Conservation (phyloP, 164 flowering plant species). For the Berberis vulgaris region DNA sequence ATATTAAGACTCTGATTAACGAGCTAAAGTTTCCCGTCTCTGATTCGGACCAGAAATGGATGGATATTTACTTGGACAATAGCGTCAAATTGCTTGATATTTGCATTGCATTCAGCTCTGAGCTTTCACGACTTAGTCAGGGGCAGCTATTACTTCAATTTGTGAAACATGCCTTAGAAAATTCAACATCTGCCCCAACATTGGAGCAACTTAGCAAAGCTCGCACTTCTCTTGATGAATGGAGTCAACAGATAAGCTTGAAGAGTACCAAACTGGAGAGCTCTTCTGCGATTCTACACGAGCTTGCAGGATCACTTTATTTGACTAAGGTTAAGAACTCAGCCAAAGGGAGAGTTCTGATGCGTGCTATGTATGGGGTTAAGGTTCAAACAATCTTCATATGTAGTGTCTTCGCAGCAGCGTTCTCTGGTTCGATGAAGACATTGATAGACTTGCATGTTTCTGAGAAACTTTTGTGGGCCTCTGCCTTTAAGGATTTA, state of each 20-base stretch:
- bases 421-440: constrained; percentile 51
- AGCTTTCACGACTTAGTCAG: constrained; percentile 65
- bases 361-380: constrained; percentile 89
- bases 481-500: constrained; percentile 40
- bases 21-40: constrained; percentile 70
- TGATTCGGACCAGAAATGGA: constrained; percentile 95
- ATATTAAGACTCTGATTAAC: constrained; percentile 56
- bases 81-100: constrained; percentile 82
- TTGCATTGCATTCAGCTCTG: constrained; percentile 71
- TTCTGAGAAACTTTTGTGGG: constrained; percentile 53
- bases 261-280: constrained; percentile 51
- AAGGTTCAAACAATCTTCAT: constrained; percentile 57
- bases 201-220: constrained; percentile 34
- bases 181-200: constrained; percentile 14
- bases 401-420: constrained; percentile 53
- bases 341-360: constrained; percentile 69
- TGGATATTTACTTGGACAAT: constrained; percentile 73
- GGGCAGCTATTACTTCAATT: constrained; percentile 64
- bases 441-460: constrained; percentile 41
- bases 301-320: constrained; percentile 36
- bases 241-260: constrained; percentile 48
- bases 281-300: constrained; percentile 34
- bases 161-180: constrained; percentile 40
- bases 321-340: constrained; percentile 70
- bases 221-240: constrained; percentile 49